Base-by-base conservation (phyloP, 495 filamentous ascomycete genomes). In the Polyplosphaeria fusca region DNA sequence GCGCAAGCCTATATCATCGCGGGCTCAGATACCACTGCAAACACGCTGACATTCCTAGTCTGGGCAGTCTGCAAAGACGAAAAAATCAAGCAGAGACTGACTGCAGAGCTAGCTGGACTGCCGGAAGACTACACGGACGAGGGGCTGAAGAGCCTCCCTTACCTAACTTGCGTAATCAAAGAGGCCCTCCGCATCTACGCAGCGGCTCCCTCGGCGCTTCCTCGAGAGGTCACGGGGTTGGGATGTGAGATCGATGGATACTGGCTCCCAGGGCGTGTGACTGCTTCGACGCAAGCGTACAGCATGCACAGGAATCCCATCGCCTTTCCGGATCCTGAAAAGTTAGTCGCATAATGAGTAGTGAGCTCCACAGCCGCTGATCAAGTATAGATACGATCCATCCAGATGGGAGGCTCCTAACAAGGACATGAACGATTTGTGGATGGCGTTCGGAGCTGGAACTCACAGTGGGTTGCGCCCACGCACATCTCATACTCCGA, bases 161-260 rank as follows among this genome's bases (percentile, higher is more conserved):
- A 49, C 38, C 43, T 61, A 4, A 37, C 38, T 16, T 38, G 26
- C 20, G 26, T 30, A 4, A 39, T 61, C 11, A 14, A 61, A 23
- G 58, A 61, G 38, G 25, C 19, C 16, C 14, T 61, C 28, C 2
- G 58, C 2, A 42, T 61, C 2, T 58, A 35, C 40, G 53, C 58
- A 22, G 38, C 58, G 2, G 30, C 37, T 38, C 56, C 56, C 11
- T 16, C 13, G 13, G 37, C n/a, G 9, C 40, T 53, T 44, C 35
- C 27, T 7, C 28, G 55, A 1, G 19, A n/a, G 2, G 40, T 58
- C 3, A 47, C 47, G 22, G 11, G 20, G 3, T 19, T 26, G 9
- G 55, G 55, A 5, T 47, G 43, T 19, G 35, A 16, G 3, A 22
- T 55, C 4, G 47, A 23, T 44, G 49, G 49, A 9, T 32, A 14